phyloP scores from a whole-genome alignment of 805 yeast genomes.

The Candida vartiovaarae region DNA sequence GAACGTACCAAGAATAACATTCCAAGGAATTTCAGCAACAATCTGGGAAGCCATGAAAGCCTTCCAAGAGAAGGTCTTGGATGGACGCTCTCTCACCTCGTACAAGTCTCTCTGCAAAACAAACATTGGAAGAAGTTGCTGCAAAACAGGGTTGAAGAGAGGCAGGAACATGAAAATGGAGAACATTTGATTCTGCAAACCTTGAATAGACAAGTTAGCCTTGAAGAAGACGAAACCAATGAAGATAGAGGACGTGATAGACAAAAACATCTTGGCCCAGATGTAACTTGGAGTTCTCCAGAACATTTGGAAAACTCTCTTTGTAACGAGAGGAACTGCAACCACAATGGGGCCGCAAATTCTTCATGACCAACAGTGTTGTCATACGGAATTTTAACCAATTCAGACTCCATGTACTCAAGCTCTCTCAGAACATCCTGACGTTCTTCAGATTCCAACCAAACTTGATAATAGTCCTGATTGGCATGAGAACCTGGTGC shows the following conservation, averaged over 20 bases:
- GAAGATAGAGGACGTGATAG: constrained; percentile 50
- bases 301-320: constrained; percentile 55
- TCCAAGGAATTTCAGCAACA: constrained; percentile 62
- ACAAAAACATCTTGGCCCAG: constrained; percentile 52
- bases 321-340: constrained; percentile 41
- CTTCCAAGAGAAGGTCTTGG: constrained; percentile 63
- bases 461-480: constrained; percentile 51
- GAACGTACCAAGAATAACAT: constrained; percentile 53
- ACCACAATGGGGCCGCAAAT: constrained; percentile 37
- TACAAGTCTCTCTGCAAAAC: constrained; percentile 57
- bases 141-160: constrained; percentile 47
- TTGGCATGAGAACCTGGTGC: constrained; percentile 73
- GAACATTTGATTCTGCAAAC: constrained; percentile 79
- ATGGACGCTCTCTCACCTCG: constrained; percentile 69
- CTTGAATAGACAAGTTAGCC: constrained; percentile 55
- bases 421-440: constrained; percentile 53
- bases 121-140: constrained; percentile 59
- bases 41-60: constrained; percentile 58
- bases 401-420: constrained; percentile 56
- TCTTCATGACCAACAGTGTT: constrained; percentile 28
- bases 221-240: constrained; percentile 72
- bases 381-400: constrained; percentile 31
- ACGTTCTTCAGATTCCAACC: constrained; percentile 58
- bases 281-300: constrained; percentile 62
- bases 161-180: constrained; percentile 63